Conservation (phyloP, 176 grass and related monocot genomes). For the sorghum (Sorghum bicolor) region DNA sequence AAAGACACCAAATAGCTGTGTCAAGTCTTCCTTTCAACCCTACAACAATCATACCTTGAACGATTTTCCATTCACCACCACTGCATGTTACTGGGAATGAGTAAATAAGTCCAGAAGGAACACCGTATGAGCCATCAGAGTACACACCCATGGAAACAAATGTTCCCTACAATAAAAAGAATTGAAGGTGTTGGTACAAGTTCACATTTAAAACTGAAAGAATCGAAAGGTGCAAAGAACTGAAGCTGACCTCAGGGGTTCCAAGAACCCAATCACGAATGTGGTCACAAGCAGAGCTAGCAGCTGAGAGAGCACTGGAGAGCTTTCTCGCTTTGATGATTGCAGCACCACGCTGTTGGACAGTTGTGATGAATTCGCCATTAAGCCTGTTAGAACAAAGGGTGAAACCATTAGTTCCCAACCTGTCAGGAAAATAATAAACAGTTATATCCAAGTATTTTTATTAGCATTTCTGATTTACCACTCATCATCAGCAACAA, state of each 20-base stretch:
- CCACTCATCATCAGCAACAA: conserved; percentile 82
- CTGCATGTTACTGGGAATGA: conserved; percentile 91
- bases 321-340: conserved; percentile 98
- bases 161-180: conserved; percentile 47
- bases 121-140: conserved; percentile 91
- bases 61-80: conserved; percentile 78
- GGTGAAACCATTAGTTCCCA: background rate
- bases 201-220: background rate
- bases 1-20: background rate
- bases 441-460: background rate
- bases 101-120: conserved; percentile 93
- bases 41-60: conserved; percentile 60
- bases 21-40: background rate
- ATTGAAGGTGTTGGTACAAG: background rate
- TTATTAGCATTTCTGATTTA: conserved; percentile 33
- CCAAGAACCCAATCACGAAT: conserved; percentile 96
- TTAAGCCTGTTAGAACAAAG: conserved; percentile 56
- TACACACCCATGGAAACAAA: conserved; percentile 98
- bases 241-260: conserved; percentile 69
- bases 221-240: background rate
- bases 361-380: conserved; percentile 62
- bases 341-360: conserved; percentile 93
- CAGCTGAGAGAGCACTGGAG: conserved; percentile 94
- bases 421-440: conserved; percentile 7
- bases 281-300: conserved; percentile 96